Evolutionary conservation across 768 basidiomycete genomes (phyloP).

Genomic region (Mrakia gelida): DNA sequence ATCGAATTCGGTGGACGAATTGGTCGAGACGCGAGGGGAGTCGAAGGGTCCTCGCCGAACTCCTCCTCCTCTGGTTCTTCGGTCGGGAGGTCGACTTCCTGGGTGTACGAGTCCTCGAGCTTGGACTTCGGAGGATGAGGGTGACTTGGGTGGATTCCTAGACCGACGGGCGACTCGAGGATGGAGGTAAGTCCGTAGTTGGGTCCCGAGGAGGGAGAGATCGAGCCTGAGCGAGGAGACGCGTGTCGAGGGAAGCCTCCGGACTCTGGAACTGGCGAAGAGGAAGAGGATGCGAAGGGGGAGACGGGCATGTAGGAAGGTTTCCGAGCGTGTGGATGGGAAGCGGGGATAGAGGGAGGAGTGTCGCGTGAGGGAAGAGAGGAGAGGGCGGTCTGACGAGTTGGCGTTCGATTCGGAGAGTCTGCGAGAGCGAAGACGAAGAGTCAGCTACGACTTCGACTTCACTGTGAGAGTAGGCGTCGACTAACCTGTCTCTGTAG

Average conservation of each 20-base stretch:
- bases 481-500: background rate
- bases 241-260: no score
- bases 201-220: background rate
- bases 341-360: constrained; percentile 15
- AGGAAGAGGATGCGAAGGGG: background rate
- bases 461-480: no score
- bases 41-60: background rate
- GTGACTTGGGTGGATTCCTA: background rate
- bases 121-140: background rate
- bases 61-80: background rate
- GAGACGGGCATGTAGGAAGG: constrained; percentile 4
- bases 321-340: constrained; percentile 30
- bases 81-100: background rate
- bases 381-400: background rate
- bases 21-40: background rate
- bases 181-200: background rate
- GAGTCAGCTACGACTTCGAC: background rate
- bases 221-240: constrained; percentile 6
- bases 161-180: background rate
- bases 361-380: constrained; percentile 14
- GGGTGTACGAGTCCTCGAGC: background rate
- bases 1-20: constrained; percentile 8
- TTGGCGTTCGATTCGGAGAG: background rate
- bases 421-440: background rate
- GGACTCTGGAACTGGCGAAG: background rate